Evolutionary conservation across 805 yeast genomes (phyloP).

Genomic region (Candida tallmaniae): DNA sequence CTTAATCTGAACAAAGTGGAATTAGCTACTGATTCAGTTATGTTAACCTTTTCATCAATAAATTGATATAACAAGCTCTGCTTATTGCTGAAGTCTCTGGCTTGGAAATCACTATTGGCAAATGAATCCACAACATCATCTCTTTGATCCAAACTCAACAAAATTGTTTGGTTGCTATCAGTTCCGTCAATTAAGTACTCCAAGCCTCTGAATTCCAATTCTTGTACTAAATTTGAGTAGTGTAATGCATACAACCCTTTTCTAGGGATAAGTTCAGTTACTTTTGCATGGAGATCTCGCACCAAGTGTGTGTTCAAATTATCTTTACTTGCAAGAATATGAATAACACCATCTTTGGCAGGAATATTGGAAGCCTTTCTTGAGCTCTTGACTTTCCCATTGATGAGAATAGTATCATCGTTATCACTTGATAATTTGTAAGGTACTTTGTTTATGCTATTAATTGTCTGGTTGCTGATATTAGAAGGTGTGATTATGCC

Average conservation of each 20-base stretch:
- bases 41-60: constrained; percentile 39
- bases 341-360: constrained; percentile 31
- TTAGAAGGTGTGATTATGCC: constrained; percentile 3
- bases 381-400: constrained; percentile 14
- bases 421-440: constrained; percentile 8
- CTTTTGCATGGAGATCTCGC: too few species aligned
- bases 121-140: constrained; percentile 30
- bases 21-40: constrained; percentile 11
- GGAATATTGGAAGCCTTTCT: constrained; percentile 14
- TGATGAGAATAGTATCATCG: constrained; percentile 15
- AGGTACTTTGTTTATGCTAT: constrained; percentile 6
- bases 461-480: constrained; percentile 2
- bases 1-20: constrained; percentile 30
- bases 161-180: constrained; percentile 52
- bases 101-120: background rate
- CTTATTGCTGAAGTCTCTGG: constrained; percentile 22
- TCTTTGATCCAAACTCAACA: constrained; percentile 42
- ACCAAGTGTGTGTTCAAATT: constrained; percentile 18
- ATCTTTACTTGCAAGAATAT: constrained; percentile 21
- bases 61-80: constrained; percentile 60
- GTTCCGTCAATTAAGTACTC: constrained; percentile 52
- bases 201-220: constrained; percentile 57
- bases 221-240: constrained; percentile 63
- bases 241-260: constrained; percentile 38
- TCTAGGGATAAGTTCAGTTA: constrained; percentile 29